Evolutionary conservation across 768 basidiomycete species (phyloP), one percentile per base, ranked within the genome.

Genomic region (Pulveroboletus sp.): DNA sequence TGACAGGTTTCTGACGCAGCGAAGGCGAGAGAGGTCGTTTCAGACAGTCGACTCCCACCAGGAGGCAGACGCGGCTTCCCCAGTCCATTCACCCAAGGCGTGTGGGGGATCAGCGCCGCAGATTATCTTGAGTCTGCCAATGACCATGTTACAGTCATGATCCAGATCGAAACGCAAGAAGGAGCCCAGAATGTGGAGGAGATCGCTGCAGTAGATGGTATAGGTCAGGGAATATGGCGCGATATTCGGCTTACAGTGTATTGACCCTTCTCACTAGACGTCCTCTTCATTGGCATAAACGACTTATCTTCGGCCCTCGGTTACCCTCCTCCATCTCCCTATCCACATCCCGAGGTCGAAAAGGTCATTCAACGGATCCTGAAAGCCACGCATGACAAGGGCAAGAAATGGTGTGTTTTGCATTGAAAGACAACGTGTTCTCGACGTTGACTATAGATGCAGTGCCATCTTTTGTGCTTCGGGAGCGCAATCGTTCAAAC

Each of bases 81-180:
- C 1, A 82, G 73, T 54, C 76, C 83, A 2, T 83, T 80, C 66
- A 80, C 82, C 0, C 82, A 82, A 38, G 71, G 66, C 10, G 68
- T 68, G 20, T 86, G 84, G 83, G 76, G 76, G 8, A 57, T 81
- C n/a, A 71, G 69, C 5, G 61, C 70, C 1, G 50, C 66, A 4
- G 79, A 85, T 46, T 86, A 85, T 56, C 62, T 84, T 27, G 58
- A 64, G 5, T 62, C 64, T 3, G 86, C 85, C 39, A 83, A 86
- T 56, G 73, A 80, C 1, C 69, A 71, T 10, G 62, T 82, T 29
- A 53, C 81, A 24, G 72, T 83, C 14, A 77, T 83, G 68, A 71
- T 86, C 0, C 85, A 88, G 65, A 86, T 88, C 45, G 84, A 86
- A 64, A 86, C 74, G 3, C 67, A 60, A 41, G 79, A 83, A 40